Evolutionary conservation across 2,329 filamentous ascomycete species (phyloP), one percentile per base, ranked within the genome.

Genomic region (Aschersonia sp.): DNA sequence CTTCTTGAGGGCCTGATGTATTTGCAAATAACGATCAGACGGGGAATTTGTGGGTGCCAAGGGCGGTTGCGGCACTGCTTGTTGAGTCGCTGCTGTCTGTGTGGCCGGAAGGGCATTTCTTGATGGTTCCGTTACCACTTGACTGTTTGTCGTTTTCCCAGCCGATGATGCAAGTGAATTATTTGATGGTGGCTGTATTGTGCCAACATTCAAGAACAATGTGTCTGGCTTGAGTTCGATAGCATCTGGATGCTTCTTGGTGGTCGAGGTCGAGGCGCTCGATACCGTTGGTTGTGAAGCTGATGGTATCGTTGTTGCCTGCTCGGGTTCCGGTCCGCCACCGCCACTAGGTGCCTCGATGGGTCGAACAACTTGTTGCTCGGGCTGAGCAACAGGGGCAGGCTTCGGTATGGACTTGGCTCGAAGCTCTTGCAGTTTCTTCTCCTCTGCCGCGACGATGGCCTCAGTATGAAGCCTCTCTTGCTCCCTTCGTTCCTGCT

Each of bases 1-100:
- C 48, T 72, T 71, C 56, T 80, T 94, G 30, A 94, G 70, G 41
- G 76, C 77, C 51, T 77, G 70, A 58, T 91, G 85, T 30, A 92
- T 77, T 48, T 73, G 62, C 2, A 63, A 51, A 52, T 78, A 74
- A 48, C 71, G 66, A 51, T 77, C 70, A 6, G n/a, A 56, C 49
- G 40, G 51, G 31, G 9, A 54, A 29, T 51, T 45, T 12, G 45
- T 20, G 20, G 20, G 20, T 20, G 20, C 20, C 20, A 20, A 20
- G 2, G 20, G 20, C 20, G 20, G 20, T 20, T 20, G 20, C 20
- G 31, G 29, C 28, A 30, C 30, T 44, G 45, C 35, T 5, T 30
- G 28, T 29, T 28, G 5, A 7, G 43, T n/a, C 30, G 43, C 43
- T 43, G 40, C n/a, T 43, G 7, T 20, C 28, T 10, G 35, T 12